Conservation (phyloP, 345 rosid species). For the Eucalyptus cladocalyx region DNA sequence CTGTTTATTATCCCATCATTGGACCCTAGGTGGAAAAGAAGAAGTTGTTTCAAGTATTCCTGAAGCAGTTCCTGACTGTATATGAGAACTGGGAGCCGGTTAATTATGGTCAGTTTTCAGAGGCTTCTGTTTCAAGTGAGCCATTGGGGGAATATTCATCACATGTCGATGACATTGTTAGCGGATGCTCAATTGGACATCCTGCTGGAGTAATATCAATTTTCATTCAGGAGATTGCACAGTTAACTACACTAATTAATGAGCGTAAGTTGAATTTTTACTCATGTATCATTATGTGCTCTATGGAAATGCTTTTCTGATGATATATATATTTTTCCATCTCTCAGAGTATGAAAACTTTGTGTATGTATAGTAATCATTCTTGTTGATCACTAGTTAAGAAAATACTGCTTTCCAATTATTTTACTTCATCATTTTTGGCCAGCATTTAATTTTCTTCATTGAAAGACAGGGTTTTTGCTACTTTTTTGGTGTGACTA, state of each 20-base stretch:
- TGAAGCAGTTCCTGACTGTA: conserved; percentile 42
- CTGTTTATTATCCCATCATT: not conserved
- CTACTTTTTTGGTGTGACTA: not conserved
- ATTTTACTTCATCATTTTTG: not conserved
- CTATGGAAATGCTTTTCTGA: not conserved
- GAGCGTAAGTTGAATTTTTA: conserved; percentile 31
- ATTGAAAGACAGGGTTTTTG: not conserved
- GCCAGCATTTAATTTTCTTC: not conserved
- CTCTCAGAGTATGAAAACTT: not conserved
- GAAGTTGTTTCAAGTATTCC: conserved; percentile 40
- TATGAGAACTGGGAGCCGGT: conserved; percentile 59
- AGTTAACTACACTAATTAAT: conserved; percentile 21
- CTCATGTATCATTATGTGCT: not conserved
- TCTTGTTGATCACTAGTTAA: not conserved
- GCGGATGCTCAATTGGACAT: conserved; percentile 62
- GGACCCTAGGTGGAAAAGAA: conserved; percentile 42
- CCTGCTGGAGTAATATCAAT: conserved; percentile 43
- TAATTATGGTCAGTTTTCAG: conserved; percentile 22
- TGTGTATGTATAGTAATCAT: not conserved
- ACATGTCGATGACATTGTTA: conserved; percentile 7
- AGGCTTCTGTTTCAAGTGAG: conserved; percentile 12
- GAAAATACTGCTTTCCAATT: not conserved
- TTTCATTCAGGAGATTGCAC: conserved; percentile 38
- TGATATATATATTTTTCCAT: not conserved
- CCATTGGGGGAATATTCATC: conserved; percentile 15